These are phyloP conservation scores for Neopestalotiopsis rosae DNA, from an alignment of 2,329 filamentous ascomycete species.

Conservation along the genomic window DNA sequence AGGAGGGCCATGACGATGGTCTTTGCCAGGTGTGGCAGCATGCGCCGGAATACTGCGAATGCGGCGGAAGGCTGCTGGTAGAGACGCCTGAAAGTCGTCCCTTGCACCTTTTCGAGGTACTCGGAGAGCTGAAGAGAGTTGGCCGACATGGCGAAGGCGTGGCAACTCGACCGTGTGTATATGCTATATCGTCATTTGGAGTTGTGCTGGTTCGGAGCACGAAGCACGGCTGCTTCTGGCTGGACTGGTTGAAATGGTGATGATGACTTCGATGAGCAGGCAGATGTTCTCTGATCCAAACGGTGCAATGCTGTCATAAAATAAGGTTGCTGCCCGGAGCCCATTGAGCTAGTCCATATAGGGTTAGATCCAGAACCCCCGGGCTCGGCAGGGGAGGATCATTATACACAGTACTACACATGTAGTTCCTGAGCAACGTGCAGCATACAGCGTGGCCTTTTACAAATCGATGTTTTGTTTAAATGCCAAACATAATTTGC, in stretches of 20 bases:
- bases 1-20: constrained; percentile 94
- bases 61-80: constrained; percentile 97
- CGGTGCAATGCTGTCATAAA: neutral
- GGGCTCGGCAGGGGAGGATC: neutral
- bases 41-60: constrained; percentile 94
- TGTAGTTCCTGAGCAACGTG: too few relatives aligned
- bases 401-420: too few relatives aligned
- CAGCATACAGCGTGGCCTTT: too few relatives aligned
- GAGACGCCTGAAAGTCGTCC: constrained; percentile 86
- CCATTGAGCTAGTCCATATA: neutral
- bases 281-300: neutral
- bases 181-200: constrained; percentile 4
- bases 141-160: constrained; percentile 32
- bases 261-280: neutral
- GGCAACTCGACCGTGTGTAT: neutral
- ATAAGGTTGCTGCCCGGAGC: neutral
- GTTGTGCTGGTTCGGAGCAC: neutral
- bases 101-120: constrained; percentile 90
- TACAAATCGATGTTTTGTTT: too few relatives aligned
- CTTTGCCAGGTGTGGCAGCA: constrained; percentile 94
- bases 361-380: neutral
- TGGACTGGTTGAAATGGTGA: neutral
- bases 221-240: neutral
- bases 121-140: constrained; percentile 72
- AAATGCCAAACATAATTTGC: too few relatives aligned